Conservation (phyloP, 208 protist genomes). For the Naegleria fowleri region DNA sequence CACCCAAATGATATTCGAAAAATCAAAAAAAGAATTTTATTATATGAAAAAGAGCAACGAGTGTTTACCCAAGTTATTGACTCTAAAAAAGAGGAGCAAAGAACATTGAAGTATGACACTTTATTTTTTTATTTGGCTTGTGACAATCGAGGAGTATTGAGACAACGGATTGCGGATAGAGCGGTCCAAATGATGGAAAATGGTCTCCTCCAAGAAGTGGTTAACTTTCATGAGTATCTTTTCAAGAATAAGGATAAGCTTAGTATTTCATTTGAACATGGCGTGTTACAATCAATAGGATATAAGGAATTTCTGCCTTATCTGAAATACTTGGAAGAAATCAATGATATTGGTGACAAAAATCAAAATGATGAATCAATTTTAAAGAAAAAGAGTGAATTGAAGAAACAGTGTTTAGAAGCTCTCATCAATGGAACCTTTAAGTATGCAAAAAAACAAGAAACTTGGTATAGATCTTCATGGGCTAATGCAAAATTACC, state of each 20-base stretch:
- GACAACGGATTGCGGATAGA: not conserved
- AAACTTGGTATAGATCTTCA: not conserved
- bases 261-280: not conserved
- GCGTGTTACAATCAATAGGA: not conserved
- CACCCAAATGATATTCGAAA: not conserved
- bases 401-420: not conserved
- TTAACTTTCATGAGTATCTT: not conserved
- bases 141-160: not conserved
- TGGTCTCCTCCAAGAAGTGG: not conserved
- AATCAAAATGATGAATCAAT: not conserved
- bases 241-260: not conserved
- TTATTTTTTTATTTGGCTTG: not conserved
- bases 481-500: not conserved
- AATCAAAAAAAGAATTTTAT: not conserved
- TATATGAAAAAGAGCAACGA: not conserved
- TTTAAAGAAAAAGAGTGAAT: not conserved
- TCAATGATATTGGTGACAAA: not conserved
- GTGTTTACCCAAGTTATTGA: not conserved
- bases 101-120: not conserved
- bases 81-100: not conserved
- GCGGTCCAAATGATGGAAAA: not conserved
- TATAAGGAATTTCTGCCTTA: conserved; percentile 6
- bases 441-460: conserved; percentile 3
- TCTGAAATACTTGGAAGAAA: not conserved
- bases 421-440: not conserved